A percentile compares a stretch with the other conserved stretches of the same genome.
These are phyloP conservation scores for Acanthamoeba healyi DNA, from an alignment of 208 protist genomes.

Conservation along the genomic window DNA sequence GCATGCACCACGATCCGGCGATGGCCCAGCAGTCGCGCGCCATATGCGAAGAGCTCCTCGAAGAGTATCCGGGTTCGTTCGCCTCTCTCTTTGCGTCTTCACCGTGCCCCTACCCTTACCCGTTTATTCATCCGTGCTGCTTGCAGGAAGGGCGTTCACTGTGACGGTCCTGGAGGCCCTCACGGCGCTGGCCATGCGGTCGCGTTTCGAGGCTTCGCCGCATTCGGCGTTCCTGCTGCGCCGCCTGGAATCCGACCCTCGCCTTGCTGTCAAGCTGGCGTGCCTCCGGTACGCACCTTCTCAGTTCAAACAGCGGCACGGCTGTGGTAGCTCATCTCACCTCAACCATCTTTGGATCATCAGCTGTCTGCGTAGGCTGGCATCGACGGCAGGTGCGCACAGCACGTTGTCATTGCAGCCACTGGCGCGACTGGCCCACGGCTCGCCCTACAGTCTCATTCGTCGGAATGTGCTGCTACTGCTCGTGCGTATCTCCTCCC, in stretches of 20 bases:
- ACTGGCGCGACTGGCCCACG: not conserved
- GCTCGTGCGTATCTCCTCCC: constrained; percentile 2
- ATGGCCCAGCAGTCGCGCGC: constrained; percentile 22
- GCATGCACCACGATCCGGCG: constrained; percentile 39
- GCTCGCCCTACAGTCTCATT: constrained; percentile 1
- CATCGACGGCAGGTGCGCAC: not conserved
- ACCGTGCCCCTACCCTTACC: not conserved
- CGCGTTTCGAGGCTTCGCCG: not conserved
- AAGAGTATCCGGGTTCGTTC: not conserved
- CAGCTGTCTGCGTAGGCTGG: constrained; percentile 14
- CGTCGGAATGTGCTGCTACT: not conserved
- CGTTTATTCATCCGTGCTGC: not conserved
- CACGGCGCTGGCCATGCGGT: not conserved
- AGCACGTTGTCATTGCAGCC: not conserved
- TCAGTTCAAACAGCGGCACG: no score
- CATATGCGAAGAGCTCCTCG: constrained; percentile 15
- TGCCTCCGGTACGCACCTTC: not conserved
- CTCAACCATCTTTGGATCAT: not conserved
- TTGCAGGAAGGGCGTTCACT: not conserved
- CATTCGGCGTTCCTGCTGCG: constrained; percentile 2
- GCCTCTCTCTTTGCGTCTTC: not conserved
- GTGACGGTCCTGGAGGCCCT: constrained; percentile 56
- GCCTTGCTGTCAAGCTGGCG: not conserved
- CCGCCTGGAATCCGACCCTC: constrained; percentile 6
- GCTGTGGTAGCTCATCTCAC: no score